Base-by-base conservation (phyloP, 805 yeast genomes). In the Lipomyces orientalis region DNA sequence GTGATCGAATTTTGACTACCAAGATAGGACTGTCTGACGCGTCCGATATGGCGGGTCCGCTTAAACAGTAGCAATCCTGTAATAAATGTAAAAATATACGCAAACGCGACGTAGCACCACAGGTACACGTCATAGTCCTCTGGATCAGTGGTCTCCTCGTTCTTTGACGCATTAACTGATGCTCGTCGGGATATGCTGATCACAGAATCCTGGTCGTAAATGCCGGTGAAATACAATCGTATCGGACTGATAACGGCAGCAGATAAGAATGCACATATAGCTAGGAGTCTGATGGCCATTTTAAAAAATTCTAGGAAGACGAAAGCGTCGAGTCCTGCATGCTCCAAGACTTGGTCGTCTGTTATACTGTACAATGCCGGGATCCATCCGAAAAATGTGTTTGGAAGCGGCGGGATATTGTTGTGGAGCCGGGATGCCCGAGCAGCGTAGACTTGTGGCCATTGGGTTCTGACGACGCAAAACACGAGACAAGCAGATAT, bases 311-410 rank as follows among this genome's bases (percentile, higher is more conserved):
- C 93, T 43, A 94, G 79, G 75, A 91, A 94, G 58, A 95, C 98
- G 79, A 86, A 93, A 0, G 98, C 98, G 80, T 94, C 99, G 56
- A 94, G 79, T 0, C 99, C 99, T 1, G 98, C 97, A 74, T 88
- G 89, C 69, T 92, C 94, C 61, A 94, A 82, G 1, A 95, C 85
- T 65, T 92, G 93, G 16, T 85, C 82, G 72, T 94, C 98, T 33
- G 84, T 81, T 19, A 93, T 87, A 12, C 78, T 78, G 75, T 85
- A 85, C 16, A 94, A 79, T 0, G 87, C 85, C 0, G 88, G 85
- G 7, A 93, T 82, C 98, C 98, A 94, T 1, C 93, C 93, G 73
- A 93, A 89, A 10, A 90, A 76, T 1, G 91, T 83, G 49, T 80
- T 71, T 6, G 90, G 88, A n/a, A 91, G 80, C 39, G 77, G 75